Evolutionary conservation across 805 yeast species (phyloP), one percentile per base, ranked within the genome.

Genomic region (Komagataella phaffii): DNA sequence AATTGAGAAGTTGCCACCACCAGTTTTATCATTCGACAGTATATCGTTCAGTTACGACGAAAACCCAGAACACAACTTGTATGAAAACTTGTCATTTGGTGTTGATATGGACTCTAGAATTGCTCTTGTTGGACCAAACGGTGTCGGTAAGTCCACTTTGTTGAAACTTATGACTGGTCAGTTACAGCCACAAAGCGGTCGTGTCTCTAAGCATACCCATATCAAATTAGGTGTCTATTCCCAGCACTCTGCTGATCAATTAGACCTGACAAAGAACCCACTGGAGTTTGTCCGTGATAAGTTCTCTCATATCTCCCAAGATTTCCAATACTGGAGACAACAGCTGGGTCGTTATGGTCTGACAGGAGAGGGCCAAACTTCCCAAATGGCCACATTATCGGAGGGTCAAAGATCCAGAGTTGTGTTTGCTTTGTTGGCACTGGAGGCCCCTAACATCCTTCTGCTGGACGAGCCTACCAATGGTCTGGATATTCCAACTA

Each of bases 351-450:
- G 97, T 72, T 93, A 85, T 65, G 99, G 99, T 72, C 80, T 93
- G 64, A 91, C 98, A 56, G 99, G 99, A 74, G 98, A 93, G 74
- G 95, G 91, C 57, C 99, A 93, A 77, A 93, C 98, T 53, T 87
- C 96, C 47, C 90, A 88, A 68, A 93, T 93, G 98, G 98, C 96
- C 60, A 93, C 99, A 17, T 73, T 93, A 58, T 90, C 97, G 17
- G 99, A 93, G 77, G 99, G 99, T 70, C 99, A 93, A 79, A 86
- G 98, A 76, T 91, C 98, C 58, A 85, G 99, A 74, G 99, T 93
- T 59, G 99, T 93, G 53, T 93, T 93, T 65, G 98, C 98, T 8
- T 75, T 93, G 59, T 79, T 93, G 64, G 99, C 99, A 50, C 77
- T 93, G 59, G 97, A 93, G 73, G 74, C 86, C 56, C 99, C 99